Evolutionary conservation across 2,329 filamentous ascomycete genomes (phyloP).

Genomic region (Xylaria sp.): DNA sequence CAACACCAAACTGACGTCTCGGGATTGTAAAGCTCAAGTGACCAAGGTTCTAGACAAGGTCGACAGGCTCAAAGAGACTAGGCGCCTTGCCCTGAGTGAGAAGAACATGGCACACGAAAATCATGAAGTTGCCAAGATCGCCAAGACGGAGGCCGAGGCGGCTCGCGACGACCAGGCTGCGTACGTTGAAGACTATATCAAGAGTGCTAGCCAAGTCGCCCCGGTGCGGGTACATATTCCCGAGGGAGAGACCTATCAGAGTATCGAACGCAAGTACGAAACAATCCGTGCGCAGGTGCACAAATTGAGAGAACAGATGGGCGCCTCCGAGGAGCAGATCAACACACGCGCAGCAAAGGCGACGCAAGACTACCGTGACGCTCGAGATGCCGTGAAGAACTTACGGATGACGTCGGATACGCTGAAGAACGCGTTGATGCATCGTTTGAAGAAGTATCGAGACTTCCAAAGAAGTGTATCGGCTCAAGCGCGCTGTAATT

Average conservation of each 20-base stretch:
- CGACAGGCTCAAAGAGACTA: slow-evolving; percentile 42
- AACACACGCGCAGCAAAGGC: slow-evolving; percentile 43
- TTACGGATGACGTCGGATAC: slow-evolving; percentile 38
- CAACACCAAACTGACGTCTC: slow-evolving; percentile 31
- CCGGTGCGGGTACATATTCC: slow-evolving; percentile 56
- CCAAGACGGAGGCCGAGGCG: slow-evolving; percentile 41
- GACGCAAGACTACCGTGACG: slow-evolving; percentile 37
- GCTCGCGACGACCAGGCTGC: slow-evolving; percentile 44
- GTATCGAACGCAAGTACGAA: slow-evolving; percentile 49
- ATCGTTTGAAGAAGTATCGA: slow-evolving; percentile 71
- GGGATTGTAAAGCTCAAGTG: slow-evolving; percentile 43
- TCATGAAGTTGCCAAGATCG: slow-evolving; percentile 44
- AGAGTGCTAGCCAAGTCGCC: slow-evolving; percentile 50
- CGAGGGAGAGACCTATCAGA: slow-evolving; percentile 56
- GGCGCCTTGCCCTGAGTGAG: slow-evolving; percentile 49
- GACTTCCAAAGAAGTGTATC: slow-evolving; percentile 81
- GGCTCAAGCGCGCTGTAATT: slow-evolving; percentile 76
- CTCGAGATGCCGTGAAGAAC: slow-evolving; percentile 40
- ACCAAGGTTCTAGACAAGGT: slow-evolving; percentile 52
- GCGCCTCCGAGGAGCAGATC: slow-evolving; percentile 62
- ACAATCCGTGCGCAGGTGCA: slow-evolving; percentile 55
- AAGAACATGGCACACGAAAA: slow-evolving; percentile 57
- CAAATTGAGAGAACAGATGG: slow-evolving; percentile 51
- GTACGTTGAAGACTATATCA: slow-evolving; percentile 49
- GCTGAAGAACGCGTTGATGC: slow-evolving; percentile 55